Evolutionary conservation across 371 early-diverging fungal genomes (phyloP), one percentile per base, ranked within the genome.

Genomic region (Mycotypha africana): DNA sequence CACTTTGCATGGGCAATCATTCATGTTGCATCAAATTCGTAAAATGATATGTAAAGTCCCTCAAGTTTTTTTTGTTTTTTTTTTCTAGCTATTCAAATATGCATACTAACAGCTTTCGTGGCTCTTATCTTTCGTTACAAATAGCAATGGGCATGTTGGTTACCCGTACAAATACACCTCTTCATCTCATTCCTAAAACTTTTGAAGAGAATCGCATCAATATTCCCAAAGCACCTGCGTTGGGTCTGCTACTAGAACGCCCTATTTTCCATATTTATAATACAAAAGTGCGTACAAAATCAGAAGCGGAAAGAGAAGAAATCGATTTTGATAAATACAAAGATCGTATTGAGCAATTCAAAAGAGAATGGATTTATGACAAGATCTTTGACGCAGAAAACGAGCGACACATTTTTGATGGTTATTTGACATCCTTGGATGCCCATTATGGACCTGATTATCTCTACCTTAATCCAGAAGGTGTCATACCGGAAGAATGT

Each of bases 11-110:
- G 99, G 99, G 1, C 99, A 99, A 73, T 90, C 96, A 23, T 99
- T 99, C 60, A 93, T 99, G 93, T 76, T 99, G 19, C 98, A 99
- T 69, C 98, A 98, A 72, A 99, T 99, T 51, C 89, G 99, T 48
- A 99, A 99, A 62, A 99, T 99, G 99, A 88, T 98, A 42, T 90
- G 94, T 56, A 62, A 76, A 67, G 51, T 33, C 16, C 9, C 14
- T 2, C 15, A 23, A 41, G 23, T 11, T 17, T 16, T 36, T 15
- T 36, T 9, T 16, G 9, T 16, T 16, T 2, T 16, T 36, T 9
- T 3, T 36, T 46, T 20, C 11, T 38, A 6, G 30, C n/a, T n/a
- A n/a, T n/a, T n/a, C n/a, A n/a, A n/a, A n/a, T n/a, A n/a, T n/a
- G n/a, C n/a, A n/a, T n/a, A n/a, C n/a, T n/a, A n/a, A n/a, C n/a